These are phyloP conservation scores for Globisporangium emineosum DNA, from an alignment of 352 stramenopile genomes.

Conservation along the genomic window DNA sequence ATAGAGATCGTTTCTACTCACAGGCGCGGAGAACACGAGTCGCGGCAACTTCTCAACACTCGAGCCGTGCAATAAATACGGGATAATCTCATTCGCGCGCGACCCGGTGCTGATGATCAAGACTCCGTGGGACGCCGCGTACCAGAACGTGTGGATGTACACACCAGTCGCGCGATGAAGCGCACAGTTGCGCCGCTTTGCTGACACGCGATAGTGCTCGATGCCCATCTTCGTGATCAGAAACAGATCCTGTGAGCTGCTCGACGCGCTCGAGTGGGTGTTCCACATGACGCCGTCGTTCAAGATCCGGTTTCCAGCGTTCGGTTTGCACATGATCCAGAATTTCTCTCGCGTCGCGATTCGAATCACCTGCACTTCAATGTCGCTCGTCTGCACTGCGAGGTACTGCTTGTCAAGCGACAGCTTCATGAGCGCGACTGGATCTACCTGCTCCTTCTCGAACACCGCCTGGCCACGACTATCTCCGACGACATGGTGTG, in stretches of 20 bases:
- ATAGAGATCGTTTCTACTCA: constrained; percentile 51
- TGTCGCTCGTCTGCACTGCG: constrained; percentile 76
- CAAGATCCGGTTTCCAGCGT: constrained; percentile 59
- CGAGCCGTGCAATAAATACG: constrained; percentile 53
- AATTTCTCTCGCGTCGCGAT: constrained; percentile 40
- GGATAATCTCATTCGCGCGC: constrained; percentile 77
- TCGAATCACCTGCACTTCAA: constrained; percentile 74
- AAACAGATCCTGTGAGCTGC: constrained; percentile 71
- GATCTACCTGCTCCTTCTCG: constrained; percentile 15
- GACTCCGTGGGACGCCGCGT: constrained; percentile 50
- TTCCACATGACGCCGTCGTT: constrained; percentile 64
- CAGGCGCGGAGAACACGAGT: constrained; percentile 63
- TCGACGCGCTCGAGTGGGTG: constrained; percentile 33
- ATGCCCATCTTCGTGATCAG: constrained; percentile 71
- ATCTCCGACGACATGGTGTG: neutral
- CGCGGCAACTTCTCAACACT: constrained; percentile 68
- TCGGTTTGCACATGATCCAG: constrained; percentile 74
- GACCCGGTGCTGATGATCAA: constrained; percentile 67
- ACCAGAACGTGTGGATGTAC: constrained; percentile 77
- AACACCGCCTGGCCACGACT: neutral
- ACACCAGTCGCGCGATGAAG: constrained; percentile 59
- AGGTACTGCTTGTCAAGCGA: constrained; percentile 70
- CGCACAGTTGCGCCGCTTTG: constrained; percentile 48
- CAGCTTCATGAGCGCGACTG: constrained; percentile 39
- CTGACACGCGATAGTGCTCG: constrained; percentile 70